phyloP scores from a whole-genome alignment of 495 filamentous ascomycete species.

The Elasticomyces elasticus region DNA sequence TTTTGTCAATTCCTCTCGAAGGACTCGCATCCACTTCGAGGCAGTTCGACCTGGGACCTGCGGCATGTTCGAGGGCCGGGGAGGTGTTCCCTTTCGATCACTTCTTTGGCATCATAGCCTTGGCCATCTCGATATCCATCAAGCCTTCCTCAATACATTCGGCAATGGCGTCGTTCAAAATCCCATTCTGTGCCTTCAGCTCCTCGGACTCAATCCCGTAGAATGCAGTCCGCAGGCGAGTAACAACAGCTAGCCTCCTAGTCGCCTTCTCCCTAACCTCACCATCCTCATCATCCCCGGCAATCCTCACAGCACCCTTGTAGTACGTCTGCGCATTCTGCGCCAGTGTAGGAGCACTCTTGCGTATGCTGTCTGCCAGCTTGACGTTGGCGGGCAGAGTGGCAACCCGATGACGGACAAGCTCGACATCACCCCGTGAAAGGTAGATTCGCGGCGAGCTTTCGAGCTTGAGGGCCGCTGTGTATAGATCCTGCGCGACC shows the following conservation, averaged over 20 bases:
- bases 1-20: no score
- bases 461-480: slow-evolving; percentile 6
- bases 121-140: neutral
- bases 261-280: slow-evolving; percentile 8
- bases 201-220: slow-evolving; percentile 5
- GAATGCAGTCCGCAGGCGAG: neutral
- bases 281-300: slow-evolving; percentile 8
- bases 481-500: slow-evolving; percentile 16
- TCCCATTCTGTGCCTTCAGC: neutral
- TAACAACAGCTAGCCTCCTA: slow-evolving; percentile 1
- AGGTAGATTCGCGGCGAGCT: slow-evolving; percentile 1
- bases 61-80: no score
- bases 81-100: no score
- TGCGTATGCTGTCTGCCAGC: neutral
- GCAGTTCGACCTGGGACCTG: no score
- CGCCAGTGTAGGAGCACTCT: slow-evolving; percentile 12
- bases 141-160: slow-evolving; percentile 6
- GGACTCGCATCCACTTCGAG: no score
- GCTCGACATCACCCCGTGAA: slow-evolving; percentile 17
- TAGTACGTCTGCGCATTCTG: slow-evolving; percentile 23
- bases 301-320: slow-evolving; percentile 15
- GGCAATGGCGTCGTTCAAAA: slow-evolving; percentile 3
- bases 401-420: slow-evolving; percentile 14
- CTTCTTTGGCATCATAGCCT: neutral
- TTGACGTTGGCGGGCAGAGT: neutral